Base-by-base conservation (phyloP, 768 basidiomycete genomes). In the Boletus edulis region DNA sequence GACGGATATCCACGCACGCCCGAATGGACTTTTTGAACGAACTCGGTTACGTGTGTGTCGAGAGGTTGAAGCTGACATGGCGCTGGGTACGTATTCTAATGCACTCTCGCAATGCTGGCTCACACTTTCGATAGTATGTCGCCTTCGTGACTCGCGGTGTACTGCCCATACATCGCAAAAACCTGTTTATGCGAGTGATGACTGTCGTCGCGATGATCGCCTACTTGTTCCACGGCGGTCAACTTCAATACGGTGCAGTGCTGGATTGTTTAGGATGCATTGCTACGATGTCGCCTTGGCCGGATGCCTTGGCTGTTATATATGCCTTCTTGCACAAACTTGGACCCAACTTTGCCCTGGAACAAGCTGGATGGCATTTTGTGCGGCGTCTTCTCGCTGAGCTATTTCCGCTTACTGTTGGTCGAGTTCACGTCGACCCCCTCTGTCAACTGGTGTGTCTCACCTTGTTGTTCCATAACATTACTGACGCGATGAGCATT, bases 361-460 rank as follows among this genome's bases (percentile, higher is more conserved):
- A 57, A 44, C 43, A 20, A 42, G 20, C 47, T 29, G 59, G 56
- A 15, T 56, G 47, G 56, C n/a, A 24, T 14, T 64, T 68, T 34
- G 12, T 59, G 24, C 55, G 53, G 37, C 18, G 20, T 29, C 55
- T 65, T 52, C 52, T 64, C 7, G 18, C 38, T 22, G 50, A 55
- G 15, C 46, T 61, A 20, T 12, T 27, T 3, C 58, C 50, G 31
- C 35, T 59, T 5, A 55, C 57, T 31, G 24, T 18, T 29, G 22
- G 20, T 12, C 57, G 35, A 29, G 27, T 31, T 27, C 52, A 31
- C 31, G 13, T 18, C 8, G 54, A 67, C 4, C 56, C 62, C 17
- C 46, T 64, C n/a, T 57, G 44, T 58, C 54, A 56, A 35, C 37
- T 62, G 37, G 67, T 69, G 2, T 17, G 62, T 52, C 17, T 27